These are phyloP conservation scores for Chalaropsis thielavioides DNA, from an alignment of 2,329 filamentous ascomycete species.

Conservation along the genomic window DNA sequence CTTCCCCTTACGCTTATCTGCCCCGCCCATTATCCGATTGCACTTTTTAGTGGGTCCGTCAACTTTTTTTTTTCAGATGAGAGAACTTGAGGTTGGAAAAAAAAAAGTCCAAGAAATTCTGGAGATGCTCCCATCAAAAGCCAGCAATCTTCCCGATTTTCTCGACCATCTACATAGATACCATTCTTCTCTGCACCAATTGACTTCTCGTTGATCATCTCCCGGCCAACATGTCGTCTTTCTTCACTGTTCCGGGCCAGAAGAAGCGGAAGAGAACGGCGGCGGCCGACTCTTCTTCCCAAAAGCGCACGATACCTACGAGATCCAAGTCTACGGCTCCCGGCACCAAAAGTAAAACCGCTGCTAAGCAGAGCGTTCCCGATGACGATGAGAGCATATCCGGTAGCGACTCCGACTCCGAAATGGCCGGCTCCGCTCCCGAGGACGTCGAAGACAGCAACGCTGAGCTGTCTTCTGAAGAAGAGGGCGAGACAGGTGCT, in stretches of 20 bases:
- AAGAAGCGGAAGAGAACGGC: slow-evolving; percentile 73
- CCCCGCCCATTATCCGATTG: slow-evolving; percentile 17
- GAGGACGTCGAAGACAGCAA: slow-evolving; percentile 34
- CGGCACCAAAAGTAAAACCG: neutral
- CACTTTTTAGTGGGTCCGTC: slow-evolving; percentile 17
- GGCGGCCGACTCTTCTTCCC: slow-evolving; percentile 31
- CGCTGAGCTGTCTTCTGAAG: slow-evolving; percentile 41
- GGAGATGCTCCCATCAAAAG: neutral
- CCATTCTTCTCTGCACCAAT: neutral
- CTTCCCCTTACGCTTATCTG: slow-evolving; percentile 12
- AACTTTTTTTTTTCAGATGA: slow-evolving; percentile 16
- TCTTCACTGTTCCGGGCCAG: slow-evolving; percentile 80
- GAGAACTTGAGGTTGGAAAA: slow-evolving; percentile 18
- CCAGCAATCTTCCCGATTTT: neutral
- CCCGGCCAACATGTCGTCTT: slow-evolving; percentile 60
- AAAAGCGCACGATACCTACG: slow-evolving; percentile 15
- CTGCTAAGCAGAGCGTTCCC: slow-evolving; percentile 11
- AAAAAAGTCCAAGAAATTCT: slow-evolving; percentile 17
- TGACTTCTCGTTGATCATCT: neutral
- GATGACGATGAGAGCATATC: slow-evolving; percentile 66
- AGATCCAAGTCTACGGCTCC: slow-evolving; percentile 8
- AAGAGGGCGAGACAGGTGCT: slow-evolving; percentile 74
- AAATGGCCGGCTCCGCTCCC: slow-evolving; percentile 27
- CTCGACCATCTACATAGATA: neutral
- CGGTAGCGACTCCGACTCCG: slow-evolving; percentile 59